Percentiles rank a stretch among this genome's conserved stretches.
Conservation (phyloP, 805 yeast genomes). For the Kodamaea lidongshanica region DNA sequence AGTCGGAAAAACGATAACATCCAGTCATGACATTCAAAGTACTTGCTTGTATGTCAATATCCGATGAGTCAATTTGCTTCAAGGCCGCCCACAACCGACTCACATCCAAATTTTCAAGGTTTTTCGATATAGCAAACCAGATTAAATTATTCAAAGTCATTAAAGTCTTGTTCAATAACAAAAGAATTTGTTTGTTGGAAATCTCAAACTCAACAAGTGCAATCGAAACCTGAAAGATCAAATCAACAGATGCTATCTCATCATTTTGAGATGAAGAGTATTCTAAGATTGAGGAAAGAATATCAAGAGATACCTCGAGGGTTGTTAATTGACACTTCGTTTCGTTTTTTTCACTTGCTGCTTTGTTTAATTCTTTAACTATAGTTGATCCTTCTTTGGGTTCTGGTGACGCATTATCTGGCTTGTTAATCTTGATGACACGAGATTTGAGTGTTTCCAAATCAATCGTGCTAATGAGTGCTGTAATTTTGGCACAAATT, state of each 20-base stretch:
- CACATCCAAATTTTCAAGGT: constrained; percentile 13
- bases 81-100: constrained; percentile 26
- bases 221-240: constrained; percentile 23
- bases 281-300: constrained; percentile 72
- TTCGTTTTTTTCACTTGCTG: constrained; percentile 21
- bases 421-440: constrained; percentile 9
- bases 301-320: constrained; percentile 66
- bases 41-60: constrained; percentile 23
- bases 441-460: constrained; percentile 12
- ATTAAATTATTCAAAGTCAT: constrained; percentile 66
- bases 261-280: constrained; percentile 14
- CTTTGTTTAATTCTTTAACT: constrained; percentile 27
- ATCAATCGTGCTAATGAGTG: constrained; percentile 22
- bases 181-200: constrained; percentile 16
- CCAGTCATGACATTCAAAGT: constrained; percentile 35
- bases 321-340: constrained; percentile 54
- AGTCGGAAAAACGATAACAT: constrained; percentile 29
- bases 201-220: constrained; percentile 36
- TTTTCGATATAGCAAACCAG: constrained; percentile 46
- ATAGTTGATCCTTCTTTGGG: constrained; percentile 16
- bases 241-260: constrained; percentile 3
- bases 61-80: constrained; percentile 8
- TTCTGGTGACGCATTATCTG: constrained; percentile 34
- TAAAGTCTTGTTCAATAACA: constrained; percentile 50
- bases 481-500: constrained; percentile 18